These are phyloP conservation scores for Suhomyces xylopsoci DNA, from an alignment of 805 yeast genomes.

Conservation along the genomic window DNA sequence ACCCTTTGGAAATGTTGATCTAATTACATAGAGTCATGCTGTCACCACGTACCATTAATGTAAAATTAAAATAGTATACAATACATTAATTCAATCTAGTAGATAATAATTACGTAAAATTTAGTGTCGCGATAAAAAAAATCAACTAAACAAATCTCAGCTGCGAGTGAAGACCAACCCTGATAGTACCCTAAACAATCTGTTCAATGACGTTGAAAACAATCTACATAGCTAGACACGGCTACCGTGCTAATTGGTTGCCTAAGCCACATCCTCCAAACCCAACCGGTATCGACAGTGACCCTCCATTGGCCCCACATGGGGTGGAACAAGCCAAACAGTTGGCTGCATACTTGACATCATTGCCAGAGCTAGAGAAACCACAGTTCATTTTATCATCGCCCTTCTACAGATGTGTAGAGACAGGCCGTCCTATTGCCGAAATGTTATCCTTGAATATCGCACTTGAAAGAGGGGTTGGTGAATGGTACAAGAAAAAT, in stretches of 20 bases:
- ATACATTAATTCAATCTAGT: neutral
- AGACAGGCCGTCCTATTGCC: constrained; percentile 74
- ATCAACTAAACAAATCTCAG: neutral
- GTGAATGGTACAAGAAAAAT: constrained; percentile 86
- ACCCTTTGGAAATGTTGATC: constrained; percentile 90
- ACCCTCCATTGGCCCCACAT: constrained; percentile 82
- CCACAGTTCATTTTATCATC: constrained; percentile 74
- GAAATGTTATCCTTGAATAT: constrained; percentile 55
- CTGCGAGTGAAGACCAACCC: neutral
- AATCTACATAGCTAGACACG: constrained; percentile 79
- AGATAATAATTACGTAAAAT: neutral
- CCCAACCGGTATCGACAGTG: constrained; percentile 89
- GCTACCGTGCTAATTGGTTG: constrained; percentile 84
- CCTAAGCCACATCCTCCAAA: constrained; percentile 69
- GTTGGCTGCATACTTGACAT: constrained; percentile 54
- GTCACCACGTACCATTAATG: neutral
- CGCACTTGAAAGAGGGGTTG: constrained; percentile 75
- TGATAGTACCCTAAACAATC: neutral
- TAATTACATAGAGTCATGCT: constrained; percentile 30
- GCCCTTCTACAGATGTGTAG: constrained; percentile 87
- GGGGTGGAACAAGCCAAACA: constrained; percentile 88
- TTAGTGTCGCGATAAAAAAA: neutral
- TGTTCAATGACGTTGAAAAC: constrained; percentile 43
- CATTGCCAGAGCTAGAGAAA: constrained; percentile 45
- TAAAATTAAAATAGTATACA: neutral